Base-by-base conservation (phyloP, 2,329 filamentous ascomycete genomes). In the Grosmannia serpens region DNA sequence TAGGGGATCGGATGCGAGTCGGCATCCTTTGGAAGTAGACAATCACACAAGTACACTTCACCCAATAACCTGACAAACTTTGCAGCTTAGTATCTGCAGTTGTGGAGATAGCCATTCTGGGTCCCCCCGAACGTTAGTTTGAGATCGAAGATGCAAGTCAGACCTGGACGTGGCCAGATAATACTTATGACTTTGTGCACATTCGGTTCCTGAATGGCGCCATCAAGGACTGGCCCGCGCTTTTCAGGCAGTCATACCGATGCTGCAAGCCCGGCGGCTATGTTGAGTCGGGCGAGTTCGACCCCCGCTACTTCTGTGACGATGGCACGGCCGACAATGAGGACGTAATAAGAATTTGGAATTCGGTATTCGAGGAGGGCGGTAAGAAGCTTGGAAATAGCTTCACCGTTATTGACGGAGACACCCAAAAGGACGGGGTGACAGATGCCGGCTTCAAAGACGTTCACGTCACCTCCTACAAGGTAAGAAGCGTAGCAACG, bases 81-180 rank as follows among this genome's bases (percentile, higher is more conserved):
- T 5, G 10, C 31, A 33, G 31, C 31, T 33, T 10, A 10, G 10
- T 33, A 33, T 10, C 10, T 33, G 31, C 31, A 5, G 31, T 5
- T 33, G 31, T 10, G 31, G 31, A 6, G 82, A 10, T 80, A 83
- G 64, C 79, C 80, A 0, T 69, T 69, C 35, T 78, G 78, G 70
- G 76, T 84, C 1, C 80, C 81, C 2, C 71, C 74, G 53, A 85
- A 85, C 62, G 77, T 83, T 41, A 75, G 78, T 61, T 85, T 84
- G 73, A 82, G 58, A 75, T 85, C 54, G 82, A 85, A 65, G 80
- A 85, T 64, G 33, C 24, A 56, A 15, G 70, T 66, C 51, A 73
- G 15, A 75, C 76, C 17, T 80, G 77, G 77, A 71, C 74, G 4
- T 75, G 77, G 57, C 66, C 70, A 4, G 72, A 74, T 5, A 68